Conservation (phyloP, 1,284 basidiomycete species). For the Cryptococcus sp. region DNA sequence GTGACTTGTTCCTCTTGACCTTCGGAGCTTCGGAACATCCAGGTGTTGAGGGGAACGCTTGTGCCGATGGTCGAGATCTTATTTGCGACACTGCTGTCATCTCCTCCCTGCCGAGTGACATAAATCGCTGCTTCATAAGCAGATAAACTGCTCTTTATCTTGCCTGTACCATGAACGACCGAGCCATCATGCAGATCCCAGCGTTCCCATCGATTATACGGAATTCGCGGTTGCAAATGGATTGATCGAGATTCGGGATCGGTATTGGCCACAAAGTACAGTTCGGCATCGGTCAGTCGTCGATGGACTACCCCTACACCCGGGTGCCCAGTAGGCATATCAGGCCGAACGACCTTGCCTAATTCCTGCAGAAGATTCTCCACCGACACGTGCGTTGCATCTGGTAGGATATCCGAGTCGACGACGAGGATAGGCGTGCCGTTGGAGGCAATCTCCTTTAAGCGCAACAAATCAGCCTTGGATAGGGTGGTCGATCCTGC, state of each 20-base stretch:
- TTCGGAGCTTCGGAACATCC: background rate
- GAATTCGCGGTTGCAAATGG: background rate
- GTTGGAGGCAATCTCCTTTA: background rate
- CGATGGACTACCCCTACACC: slow-evolving; percentile 4
- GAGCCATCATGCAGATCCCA: slow-evolving; percentile 9
- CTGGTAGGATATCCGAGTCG: slow-evolving; percentile 4
- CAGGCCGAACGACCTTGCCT: background rate
- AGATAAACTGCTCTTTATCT: background rate
- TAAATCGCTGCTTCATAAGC: slow-evolving; percentile 8
- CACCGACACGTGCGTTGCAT: slow-evolving; percentile 1
- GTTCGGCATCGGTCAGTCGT: slow-evolving; percentile 3
- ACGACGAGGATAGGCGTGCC: slow-evolving; percentile 2
- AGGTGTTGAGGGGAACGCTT: background rate
- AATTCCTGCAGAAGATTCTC: background rate
- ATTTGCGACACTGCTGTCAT: background rate
- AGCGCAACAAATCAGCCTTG: background rate
- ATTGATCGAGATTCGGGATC: background rate
- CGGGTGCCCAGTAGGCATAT: too few species aligned
- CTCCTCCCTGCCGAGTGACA: background rate
- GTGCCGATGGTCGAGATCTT: background rate
- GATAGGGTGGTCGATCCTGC: slow-evolving; percentile 2
- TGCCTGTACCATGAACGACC: slow-evolving; percentile 3
- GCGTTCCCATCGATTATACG: slow-evolving; percentile 2
- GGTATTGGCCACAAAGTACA: slow-evolving; percentile 12
- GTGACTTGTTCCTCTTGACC: background rate